Base-by-base conservation (phyloP, 2,329 filamentous ascomycete species). In the Alternaria viburni region DNA sequence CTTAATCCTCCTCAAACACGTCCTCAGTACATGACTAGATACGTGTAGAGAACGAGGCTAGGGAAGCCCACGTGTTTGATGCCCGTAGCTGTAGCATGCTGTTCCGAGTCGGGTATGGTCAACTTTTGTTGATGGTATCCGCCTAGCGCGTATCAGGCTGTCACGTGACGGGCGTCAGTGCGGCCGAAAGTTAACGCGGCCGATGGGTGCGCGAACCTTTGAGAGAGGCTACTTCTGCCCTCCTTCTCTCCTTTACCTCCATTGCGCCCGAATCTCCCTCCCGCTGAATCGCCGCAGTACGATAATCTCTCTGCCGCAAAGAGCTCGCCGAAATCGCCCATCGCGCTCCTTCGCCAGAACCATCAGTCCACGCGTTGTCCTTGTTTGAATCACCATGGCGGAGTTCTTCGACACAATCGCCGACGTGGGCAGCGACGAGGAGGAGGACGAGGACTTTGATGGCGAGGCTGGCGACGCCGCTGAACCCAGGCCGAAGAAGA, bases 371-470 rank as follows among this genome's bases (percentile, higher is more conserved):
- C 67, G 72, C 64, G 61, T 70, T 69, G 66, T 69, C 73, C 75
- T 74, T 77, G 70, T 74, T 66, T 64, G 55, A 28, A 56, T 51
- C 61, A 73, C 62, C 65, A 80, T 79, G 76, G 64, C 74, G 49
- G 70, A 93, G 78, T 84, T 97, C 77, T 90, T 99, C 75, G 90
- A 95, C 72, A 90, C 89, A 68, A 90, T 93, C 83, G 96, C 95
- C 71, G 90, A 96, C 81, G 84, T 97, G 64, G 94, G 94, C 77
- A 90, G 90, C 69, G 71, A 74, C 62, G 71, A 74, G 59, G 79
- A 80, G 57, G 79, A 80, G 32, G 79, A 81, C 59, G 78, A 79
- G 60, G 77, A 79, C 57, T 79, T 76, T 57, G 77, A 80, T 65
- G 74, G 69, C 54, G 62, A 65, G n/a, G 51, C 60, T 12, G 59